Conservation (phyloP, 306 rosid species). For the Dalbergia oliveri region DNA sequence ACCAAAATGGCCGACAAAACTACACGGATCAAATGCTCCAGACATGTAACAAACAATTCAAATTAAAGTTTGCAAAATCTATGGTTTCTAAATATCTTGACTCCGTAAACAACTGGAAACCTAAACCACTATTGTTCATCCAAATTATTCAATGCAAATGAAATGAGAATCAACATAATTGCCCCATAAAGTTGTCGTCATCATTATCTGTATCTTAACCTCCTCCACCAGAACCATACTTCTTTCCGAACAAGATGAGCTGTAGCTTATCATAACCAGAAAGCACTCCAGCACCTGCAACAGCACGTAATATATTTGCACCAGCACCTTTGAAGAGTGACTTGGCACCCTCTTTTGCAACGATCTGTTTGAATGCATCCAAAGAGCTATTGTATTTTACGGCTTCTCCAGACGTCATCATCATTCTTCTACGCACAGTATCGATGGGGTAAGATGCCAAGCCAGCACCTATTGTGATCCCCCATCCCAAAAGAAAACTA, state of each 20-base stretch:
- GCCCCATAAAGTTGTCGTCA: constrained; percentile 27
- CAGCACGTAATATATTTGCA: constrained; percentile 81
- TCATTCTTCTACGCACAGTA: constrained; percentile 85
- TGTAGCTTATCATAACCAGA: constrained; percentile 83
- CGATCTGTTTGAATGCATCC: constrained; percentile 65
- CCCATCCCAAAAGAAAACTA: constrained; percentile 83
- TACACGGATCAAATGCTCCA: constrained; percentile 21
- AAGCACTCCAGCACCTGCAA: constrained; percentile 85
- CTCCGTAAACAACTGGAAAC: constrained; percentile 28
- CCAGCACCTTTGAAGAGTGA: constrained; percentile 93
- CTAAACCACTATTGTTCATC: constrained; percentile 27
- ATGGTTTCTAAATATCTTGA: constrained; percentile 35
- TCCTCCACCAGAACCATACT: constrained; percentile 85
- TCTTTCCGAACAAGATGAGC: constrained; percentile 73
- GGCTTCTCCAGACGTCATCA: constrained; percentile 94
- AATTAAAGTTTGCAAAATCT: constrained; percentile 41
- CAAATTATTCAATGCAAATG: constrained; percentile 52
- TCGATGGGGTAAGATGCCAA: constrained; percentile 84
- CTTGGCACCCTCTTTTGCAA: constrained; percentile 73
- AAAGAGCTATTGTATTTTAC: constrained; percentile 77
- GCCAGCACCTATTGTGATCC: constrained; percentile 82
- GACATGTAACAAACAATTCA: constrained; percentile 33
- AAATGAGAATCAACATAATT: constrained; percentile 39
- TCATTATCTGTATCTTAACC: constrained; percentile 56
- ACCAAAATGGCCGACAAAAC: constrained; percentile 9